Conservation (phyloP, 805 yeast species). For the Vanderwaltozyma verrucispora region DNA sequence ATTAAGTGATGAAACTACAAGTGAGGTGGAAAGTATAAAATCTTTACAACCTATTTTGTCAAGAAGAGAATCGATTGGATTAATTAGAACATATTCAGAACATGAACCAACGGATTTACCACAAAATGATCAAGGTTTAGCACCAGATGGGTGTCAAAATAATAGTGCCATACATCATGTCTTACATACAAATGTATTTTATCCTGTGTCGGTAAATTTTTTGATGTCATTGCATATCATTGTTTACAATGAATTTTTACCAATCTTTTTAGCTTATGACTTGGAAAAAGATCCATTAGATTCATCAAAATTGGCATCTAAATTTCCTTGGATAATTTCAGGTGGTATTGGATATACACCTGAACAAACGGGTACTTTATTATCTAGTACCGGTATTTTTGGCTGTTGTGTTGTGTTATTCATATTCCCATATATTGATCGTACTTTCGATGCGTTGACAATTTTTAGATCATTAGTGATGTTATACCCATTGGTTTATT, state of each 20-base stretch:
- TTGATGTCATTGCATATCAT: slow-evolving; percentile 37
- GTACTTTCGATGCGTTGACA: slow-evolving; percentile 35
- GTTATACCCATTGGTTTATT: slow-evolving; percentile 37
- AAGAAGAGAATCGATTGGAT: slow-evolving; percentile 26
- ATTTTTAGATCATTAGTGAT: slow-evolving; percentile 34
- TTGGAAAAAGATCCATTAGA: slow-evolving; percentile 14
- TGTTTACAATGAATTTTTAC: slow-evolving; percentile 45
- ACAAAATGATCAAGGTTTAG: slow-evolving; percentile 3
- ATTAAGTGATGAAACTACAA: not conserved
- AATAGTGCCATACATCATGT: slow-evolving; percentile 17
- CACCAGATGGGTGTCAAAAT: slow-evolving; percentile 15
- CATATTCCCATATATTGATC: slow-evolving; percentile 42
- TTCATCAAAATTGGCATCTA: slow-evolving; percentile 20
- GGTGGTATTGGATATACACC: slow-evolving; percentile 47
- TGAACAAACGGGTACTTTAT: slow-evolving; percentile 38
- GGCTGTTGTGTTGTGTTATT: slow-evolving; percentile 42
- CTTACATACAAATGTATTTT: slow-evolving; percentile 25
- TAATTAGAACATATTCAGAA: slow-evolving; percentile 26
- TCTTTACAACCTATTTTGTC: slow-evolving; percentile 20
- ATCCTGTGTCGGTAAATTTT: slow-evolving; percentile 32
- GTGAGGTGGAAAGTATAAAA: slow-evolving; percentile 18
- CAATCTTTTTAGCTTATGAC: slow-evolving; percentile 40
- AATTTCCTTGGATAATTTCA: slow-evolving; percentile 38
- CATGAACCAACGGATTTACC: slow-evolving; percentile 25
- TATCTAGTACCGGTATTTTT: slow-evolving; percentile 43